phyloP scores from a whole-genome alignment of 2,329 filamentous ascomycete genomes.

The Colletotrichum gigasporum region DNA sequence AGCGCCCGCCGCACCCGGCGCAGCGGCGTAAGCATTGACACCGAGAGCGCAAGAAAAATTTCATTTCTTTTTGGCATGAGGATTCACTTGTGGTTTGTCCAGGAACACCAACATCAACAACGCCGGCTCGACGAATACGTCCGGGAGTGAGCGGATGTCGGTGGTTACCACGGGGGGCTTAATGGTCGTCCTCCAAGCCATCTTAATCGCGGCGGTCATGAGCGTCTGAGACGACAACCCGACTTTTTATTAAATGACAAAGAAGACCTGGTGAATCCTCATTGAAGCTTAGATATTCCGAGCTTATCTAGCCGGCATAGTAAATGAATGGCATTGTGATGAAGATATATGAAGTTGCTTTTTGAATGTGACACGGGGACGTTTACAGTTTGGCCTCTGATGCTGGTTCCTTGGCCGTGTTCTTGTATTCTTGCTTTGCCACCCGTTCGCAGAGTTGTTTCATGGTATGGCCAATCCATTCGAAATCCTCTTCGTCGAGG shows the following conservation, averaged over 20 bases:
- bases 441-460: slow-evolving; percentile 57
- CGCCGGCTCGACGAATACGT: slow-evolving; percentile 15
- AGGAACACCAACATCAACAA: slow-evolving; percentile 24
- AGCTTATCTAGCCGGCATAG: slow-evolving; percentile 21
- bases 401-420: neutral
- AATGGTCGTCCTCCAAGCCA: slow-evolving; percentile 13
- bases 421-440: slow-evolving; percentile 31
- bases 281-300: slow-evolving; percentile 20
- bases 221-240: slow-evolving; percentile 19
- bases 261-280: neutral
- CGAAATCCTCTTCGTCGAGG: slow-evolving; percentile 81
- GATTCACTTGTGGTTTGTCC: slow-evolving; percentile 25
- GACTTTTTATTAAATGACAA: neutral
- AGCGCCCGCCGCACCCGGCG: slow-evolving; percentile 13
- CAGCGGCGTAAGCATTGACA: slow-evolving; percentile 30
- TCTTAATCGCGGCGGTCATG: slow-evolving; percentile 21
- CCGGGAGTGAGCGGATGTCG: slow-evolving; percentile 6
- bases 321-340: slow-evolving; percentile 24
- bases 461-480: slow-evolving; percentile 70
- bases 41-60: neutral
- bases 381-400: too few species aligned
- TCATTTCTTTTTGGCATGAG: slow-evolving; percentile 18
- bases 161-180: slow-evolving; percentile 9
- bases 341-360: neutral
- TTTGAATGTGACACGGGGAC: too few species aligned